Base-by-base conservation (phyloP, 139 green algal species). In the Chlamydomonas incerta region DNA sequence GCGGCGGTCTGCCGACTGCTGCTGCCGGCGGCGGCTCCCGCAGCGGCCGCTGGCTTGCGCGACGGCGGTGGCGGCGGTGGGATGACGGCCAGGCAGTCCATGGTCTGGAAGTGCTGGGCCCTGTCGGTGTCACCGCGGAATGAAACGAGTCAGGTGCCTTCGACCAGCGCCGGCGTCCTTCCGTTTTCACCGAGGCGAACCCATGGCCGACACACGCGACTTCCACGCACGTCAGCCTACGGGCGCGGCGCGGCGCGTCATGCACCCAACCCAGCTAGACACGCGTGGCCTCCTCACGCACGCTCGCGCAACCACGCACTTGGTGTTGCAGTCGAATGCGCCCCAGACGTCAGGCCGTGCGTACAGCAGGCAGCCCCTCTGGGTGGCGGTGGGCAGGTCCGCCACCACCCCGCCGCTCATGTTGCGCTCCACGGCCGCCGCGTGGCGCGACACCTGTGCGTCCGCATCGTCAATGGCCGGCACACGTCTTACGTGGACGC, bases 51-150 rank as follows among this genome's bases (percentile, higher is more conserved):
- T 24, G 60, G 60, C 60, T n/a, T n/a, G 26, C 8, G 11, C 70
- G 9, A 24, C 29, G 23, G 70, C 29, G 50, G 35, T 37, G 62
- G 60, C 29, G 60, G 58, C 2, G n/a, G 77, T 2, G 77, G 62
- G 1, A 83, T 24, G 5, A 83, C 28, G 8, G 63, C 77, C 15
- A 83, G 62, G 62, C 63, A 83, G 63, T 83, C 77, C 63, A 74
- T 65, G 17, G 77, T 74, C 23, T 83, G 77, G 24, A 83, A 74
- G 41, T 83, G 77, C 41, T 83, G 17, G 29, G 62, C 65, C 62
- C 77, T 74, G 47, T 29, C 0, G 6, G 63, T 68, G 28, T 15
- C 5, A 3, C 26, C 4, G 11, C 15, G 57, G 3, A 21, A 26
- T 4, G 57, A 18, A 14, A 65, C 15, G 57, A 18, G 57, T 65